Conservation (phyloP, 768 basidiomycete species). For the Sistotremastrum suecicum region DNA sequence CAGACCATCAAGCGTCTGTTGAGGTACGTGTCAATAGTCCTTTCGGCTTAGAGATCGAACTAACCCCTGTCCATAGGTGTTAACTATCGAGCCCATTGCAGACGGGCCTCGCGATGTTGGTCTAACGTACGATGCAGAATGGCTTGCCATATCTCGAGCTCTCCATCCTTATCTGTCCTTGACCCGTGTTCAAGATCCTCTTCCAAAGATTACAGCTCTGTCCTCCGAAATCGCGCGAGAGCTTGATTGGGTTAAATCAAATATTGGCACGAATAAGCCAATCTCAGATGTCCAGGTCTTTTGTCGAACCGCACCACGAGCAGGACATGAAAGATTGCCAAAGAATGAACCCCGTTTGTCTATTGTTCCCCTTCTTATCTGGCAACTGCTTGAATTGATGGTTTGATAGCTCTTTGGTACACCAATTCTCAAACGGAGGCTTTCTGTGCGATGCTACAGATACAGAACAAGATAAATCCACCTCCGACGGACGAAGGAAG, state of each 20-base stretch:
- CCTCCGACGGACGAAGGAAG: neutral
- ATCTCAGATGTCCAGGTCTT: slow-evolving; percentile 8
- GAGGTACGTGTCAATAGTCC: too few species aligned
- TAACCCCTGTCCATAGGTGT: too few species aligned
- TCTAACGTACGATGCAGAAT: slow-evolving; percentile 73
- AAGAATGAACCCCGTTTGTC: neutral
- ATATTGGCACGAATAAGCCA: slow-evolving; percentile 26
- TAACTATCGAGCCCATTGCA: neutral
- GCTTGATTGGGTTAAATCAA: slow-evolving; percentile 49
- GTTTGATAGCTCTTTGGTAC: slow-evolving; percentile 50
- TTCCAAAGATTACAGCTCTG: slow-evolving; percentile 45
- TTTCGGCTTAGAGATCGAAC: too few species aligned
- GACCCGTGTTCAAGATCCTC: slow-evolving; percentile 29
- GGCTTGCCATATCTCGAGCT: slow-evolving; percentile 87
- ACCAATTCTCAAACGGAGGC: slow-evolving; percentile 84
- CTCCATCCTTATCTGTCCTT: slow-evolving; percentile 69
- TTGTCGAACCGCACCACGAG: slow-evolving; percentile 9
- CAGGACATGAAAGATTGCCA: neutral
- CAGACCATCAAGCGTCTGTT: too few species aligned
- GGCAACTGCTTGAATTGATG: neutral
- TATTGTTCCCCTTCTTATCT: neutral
- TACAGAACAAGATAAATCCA: slow-evolving; percentile 57
- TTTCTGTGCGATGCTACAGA: slow-evolving; percentile 64
- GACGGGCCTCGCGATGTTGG: neutral
- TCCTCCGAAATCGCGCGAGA: slow-evolving; percentile 41